Evolutionary conservation across 495 filamentous ascomycete genomes (phyloP).

Genomic region (Tuber umbilicatum): DNA sequence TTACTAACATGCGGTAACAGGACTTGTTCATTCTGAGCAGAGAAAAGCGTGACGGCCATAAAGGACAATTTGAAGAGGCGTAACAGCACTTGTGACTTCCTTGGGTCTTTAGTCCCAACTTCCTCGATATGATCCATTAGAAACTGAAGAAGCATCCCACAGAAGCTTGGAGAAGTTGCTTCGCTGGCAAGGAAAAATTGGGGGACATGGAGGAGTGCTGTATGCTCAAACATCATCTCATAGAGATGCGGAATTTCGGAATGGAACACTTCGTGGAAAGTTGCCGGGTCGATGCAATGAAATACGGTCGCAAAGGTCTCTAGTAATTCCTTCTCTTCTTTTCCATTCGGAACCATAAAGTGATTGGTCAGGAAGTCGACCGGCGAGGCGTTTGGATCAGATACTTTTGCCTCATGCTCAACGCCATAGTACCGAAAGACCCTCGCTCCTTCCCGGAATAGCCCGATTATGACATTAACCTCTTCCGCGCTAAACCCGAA

Average conservation of each 20-base stretch:
- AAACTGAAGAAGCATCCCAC: constrained; percentile 94
- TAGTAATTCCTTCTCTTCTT: constrained; percentile 94
- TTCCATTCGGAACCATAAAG: constrained; percentile 82
- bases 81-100: constrained; percentile 82
- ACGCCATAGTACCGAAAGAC: constrained; percentile 95
- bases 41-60: constrained; percentile 98
- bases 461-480: constrained; percentile 89
- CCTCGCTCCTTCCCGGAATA: constrained; percentile 91
- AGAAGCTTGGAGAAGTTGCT: constrained; percentile 93
- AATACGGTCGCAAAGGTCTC: constrained; percentile 98
- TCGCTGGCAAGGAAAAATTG: constrained; percentile 98
- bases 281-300: constrained; percentile 95
- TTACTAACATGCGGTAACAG: constrained; percentile 90
- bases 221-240: constrained; percentile 96
- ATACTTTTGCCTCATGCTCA: constrained; percentile 63
- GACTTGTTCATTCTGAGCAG: constrained; percentile 88
- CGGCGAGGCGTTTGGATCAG: constrained; percentile 67
- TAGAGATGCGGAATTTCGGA: constrained; percentile 94
- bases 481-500: constrained; percentile 97
- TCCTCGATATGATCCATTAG: constrained; percentile 94
- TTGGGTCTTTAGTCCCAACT: constrained; percentile 82
- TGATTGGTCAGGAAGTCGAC: constrained; percentile 87
- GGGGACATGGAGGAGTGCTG: constrained; percentile 84
- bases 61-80: constrained; percentile 97
- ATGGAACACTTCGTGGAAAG: constrained; percentile 97